Percentiles rank a stretch among this genome's conserved stretches.
Conservation (phyloP, 2,329 filamentous ascomycete genomes). For the Cytospora mali region DNA sequence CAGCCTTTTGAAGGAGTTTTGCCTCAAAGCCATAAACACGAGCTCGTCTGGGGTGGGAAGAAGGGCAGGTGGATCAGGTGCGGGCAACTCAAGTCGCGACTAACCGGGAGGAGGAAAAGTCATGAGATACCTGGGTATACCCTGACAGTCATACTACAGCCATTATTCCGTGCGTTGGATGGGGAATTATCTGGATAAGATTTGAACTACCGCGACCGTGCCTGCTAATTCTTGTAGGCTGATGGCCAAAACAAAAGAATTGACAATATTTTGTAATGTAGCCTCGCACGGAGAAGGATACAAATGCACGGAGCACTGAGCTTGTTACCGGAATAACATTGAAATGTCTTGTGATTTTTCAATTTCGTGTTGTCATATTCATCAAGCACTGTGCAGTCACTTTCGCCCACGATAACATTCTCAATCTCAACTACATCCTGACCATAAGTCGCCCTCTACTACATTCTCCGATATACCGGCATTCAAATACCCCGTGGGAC, state of each 20-base stretch:
- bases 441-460: background rate
- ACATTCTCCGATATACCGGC: background rate
- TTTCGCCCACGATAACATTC: background rate
- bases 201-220: background rate
- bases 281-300: background rate
- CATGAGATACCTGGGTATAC: background rate
- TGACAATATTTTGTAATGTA: background rate
- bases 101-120: background rate
- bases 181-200: background rate
- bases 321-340: no score
- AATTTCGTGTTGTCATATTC: background rate
- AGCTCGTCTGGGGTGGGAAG: constrained; percentile 12
- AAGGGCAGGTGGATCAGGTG: constrained; percentile 1
- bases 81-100: background rate
- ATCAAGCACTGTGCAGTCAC: background rate
- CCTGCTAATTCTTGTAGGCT: background rate
- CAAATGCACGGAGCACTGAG: no score
- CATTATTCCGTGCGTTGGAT: background rate
- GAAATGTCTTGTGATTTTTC: no score
- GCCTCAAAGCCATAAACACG: constrained; percentile 6
- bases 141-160: no score
- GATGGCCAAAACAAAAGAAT: background rate
- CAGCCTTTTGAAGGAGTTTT: constrained; percentile 17
- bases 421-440: background rate
- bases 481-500: no score